A percentile compares a stretch with the other conserved stretches of the same genome.
phyloP scores from a whole-genome alignment of 2,329 filamentous ascomycete genomes.

The Epicoccum sorghinum region DNA sequence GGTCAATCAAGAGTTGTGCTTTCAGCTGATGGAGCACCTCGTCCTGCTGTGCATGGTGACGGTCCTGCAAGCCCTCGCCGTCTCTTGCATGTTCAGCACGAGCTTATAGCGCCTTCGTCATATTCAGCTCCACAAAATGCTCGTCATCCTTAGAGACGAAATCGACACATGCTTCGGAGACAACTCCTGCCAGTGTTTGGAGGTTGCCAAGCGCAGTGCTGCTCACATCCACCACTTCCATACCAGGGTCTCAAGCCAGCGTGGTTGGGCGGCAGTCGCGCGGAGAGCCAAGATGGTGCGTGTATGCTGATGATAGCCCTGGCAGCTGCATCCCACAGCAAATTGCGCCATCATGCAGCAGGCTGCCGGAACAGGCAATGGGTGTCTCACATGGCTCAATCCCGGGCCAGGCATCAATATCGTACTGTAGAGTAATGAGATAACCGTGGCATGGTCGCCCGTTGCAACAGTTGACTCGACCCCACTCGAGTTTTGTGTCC shows the following conservation, averaged over 20 bases:
- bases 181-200: background rate
- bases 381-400: too few relatives aligned
- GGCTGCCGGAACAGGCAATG: too few relatives aligned
- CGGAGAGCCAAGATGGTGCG: background rate
- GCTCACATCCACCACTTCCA: background rate
- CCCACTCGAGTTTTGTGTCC: conserved; percentile 7
- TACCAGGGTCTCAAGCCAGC: background rate
- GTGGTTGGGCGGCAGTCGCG: conserved; percentile 9
- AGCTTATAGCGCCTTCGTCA: background rate
- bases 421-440: conserved; percentile 1
- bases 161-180: background rate
- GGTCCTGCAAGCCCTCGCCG: too few relatives aligned
- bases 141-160: background rate
- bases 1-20: background rate
- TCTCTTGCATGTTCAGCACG: background rate
- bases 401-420: background rate
- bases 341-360: too few relatives aligned
- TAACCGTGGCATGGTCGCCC: conserved; percentile 1
- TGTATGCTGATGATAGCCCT: background rate
- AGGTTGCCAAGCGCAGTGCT: background rate
- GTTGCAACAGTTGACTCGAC: conserved; percentile 5
- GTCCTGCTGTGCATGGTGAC: too few relatives aligned
- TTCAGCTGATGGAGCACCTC: too few relatives aligned
- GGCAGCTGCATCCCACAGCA: conserved; percentile 1
- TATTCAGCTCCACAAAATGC: background rate